Evolutionary conservation across 2,329 filamentous ascomycete species (phyloP), one percentile per base, ranked within the genome.

Genomic region (Dendryphion nanum): DNA sequence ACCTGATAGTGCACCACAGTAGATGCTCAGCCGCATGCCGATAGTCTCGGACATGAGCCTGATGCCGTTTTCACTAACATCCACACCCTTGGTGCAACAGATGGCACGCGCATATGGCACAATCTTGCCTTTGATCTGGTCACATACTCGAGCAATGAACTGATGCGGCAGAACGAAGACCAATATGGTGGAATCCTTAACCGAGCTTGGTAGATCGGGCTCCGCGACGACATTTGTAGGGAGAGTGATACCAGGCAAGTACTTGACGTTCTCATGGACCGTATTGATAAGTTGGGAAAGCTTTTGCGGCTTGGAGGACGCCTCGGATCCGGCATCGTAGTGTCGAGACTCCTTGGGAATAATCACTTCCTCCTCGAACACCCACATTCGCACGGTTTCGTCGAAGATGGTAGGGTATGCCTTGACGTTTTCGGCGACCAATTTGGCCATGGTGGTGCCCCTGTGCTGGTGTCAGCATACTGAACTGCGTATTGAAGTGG

Each of bases 361-460:
- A 38, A 79, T 78, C 48, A 95, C 83, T 17, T 95, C 80, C 68
- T 98, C 93, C 70, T 98, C 93, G 63, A 82, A 96, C 59, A 98
- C 94, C 93, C 93, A 98, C 93, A 98, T 97, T 70, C 95, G 88
- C 36, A 98, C 89, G 45, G 89, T 76, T 64, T 84, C 74, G 60
- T 97, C 87, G 63, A 97, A 98, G 30, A 96, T 63, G 19, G 89
- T 78, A 7, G 82, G 77, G 69, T 95, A 76, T 48, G 78, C 82
- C 45, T 78, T 81, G 24, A 89, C 86, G 71, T 95, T 98, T 69
- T 98, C 91, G 53, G 90, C 90, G 36, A 96, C 80, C 46, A 98
- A 94, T 72, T 98, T 98, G 64, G 90, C 83, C 69, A 98, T 96
- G 42, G 93, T 95, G 44, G 89, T 95, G 56, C 93, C 93, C 90